Base-by-base conservation (phyloP, 2,329 filamentous ascomycete genomes). In the Lecanicillium sp. region DNA sequence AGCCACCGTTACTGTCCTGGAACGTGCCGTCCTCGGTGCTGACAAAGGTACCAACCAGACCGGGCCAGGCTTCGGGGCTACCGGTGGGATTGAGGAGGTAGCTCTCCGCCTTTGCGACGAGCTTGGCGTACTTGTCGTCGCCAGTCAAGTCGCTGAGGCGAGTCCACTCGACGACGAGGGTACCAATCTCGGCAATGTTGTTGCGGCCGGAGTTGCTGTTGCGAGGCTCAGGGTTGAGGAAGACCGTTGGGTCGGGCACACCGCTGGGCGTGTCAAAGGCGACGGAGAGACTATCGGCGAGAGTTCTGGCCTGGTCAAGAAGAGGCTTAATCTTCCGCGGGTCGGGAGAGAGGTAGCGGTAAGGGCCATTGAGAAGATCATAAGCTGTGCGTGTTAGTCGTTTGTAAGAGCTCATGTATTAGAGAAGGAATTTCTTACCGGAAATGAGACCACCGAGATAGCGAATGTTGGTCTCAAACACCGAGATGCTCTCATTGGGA, bases 391-490 rank as follows among this genome's bases (percentile, higher is more conserved):
- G 22, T 9, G 19, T 38, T 25, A 39, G 36, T 9, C 4, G 14
- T 15, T 28, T 7, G 11, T 30, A 9, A 11, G 12, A 11, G 29
- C n/a, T n/a, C n/a, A n/a, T n/a, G n/a, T n/a, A n/a, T 27, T 4
- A 9, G 14, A n/a, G 11, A 13, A 17, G 28, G 13, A 12, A 9
- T 4, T 15, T 30, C 49, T 16, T 47, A 73, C 80, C 85, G 3
- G 87, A 84, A 8, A 95, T 55, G 50, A 95, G 69, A 13, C 87
- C 88, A 9, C 77, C 88, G 1, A 95, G 64, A 51, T 94, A 94
- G 19, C 88, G 80, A 52, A 95, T 94, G 1, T 85, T 95, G 0
- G 86, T 94, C 61, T 95, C 88, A 51, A 95, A 95, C 7, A 95
- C 61, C 28, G 83, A 90, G 35, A 94, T 78, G 9, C 67, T 60